Evolutionary conservation across 352 stramenopile species (phyloP).

Genomic region (Globisporangium cylindrosporum): DNA sequence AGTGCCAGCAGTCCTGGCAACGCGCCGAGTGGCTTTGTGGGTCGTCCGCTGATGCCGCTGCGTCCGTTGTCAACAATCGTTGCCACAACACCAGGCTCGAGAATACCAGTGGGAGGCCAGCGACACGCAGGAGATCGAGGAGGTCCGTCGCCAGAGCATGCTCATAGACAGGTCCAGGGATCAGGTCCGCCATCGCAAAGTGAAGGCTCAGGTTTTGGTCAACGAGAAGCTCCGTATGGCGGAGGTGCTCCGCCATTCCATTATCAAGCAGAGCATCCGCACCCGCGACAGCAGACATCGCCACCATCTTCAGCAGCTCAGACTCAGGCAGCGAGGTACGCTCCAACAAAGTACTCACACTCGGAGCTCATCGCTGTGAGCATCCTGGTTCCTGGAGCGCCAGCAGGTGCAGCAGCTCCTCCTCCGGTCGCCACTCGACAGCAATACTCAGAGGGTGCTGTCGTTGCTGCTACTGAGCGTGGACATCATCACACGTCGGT

Average conservation of each 20-base stretch:
- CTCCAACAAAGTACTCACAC: conserved; percentile 14
- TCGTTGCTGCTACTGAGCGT: not conserved
- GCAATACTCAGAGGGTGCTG: not conserved
- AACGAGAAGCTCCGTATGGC: not conserved
- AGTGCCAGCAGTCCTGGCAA: not conserved
- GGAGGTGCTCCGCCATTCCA: not conserved
- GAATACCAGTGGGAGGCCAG: conserved; percentile 1
- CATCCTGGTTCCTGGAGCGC: conserved; percentile 6
- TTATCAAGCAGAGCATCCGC: not conserved
- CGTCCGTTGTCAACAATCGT: conserved; percentile 12
- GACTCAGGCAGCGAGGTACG: not conserved
- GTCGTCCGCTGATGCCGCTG: conserved; percentile 1
- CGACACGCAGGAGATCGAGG: not conserved
- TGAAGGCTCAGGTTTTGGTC: not conserved
- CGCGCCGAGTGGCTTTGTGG: too few relatives aligned
- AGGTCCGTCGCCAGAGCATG: conserved; percentile 2
- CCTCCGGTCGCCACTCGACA: not conserved
- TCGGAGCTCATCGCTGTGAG: conserved; percentile 15
- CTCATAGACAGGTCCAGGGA: not conserved
- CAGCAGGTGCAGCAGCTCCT: not conserved
- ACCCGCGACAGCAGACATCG: not conserved
- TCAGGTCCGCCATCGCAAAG: not conserved
- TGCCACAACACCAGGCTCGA: not conserved
- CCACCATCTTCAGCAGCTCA: not conserved
- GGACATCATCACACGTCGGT: conserved; percentile 5